These are phyloP conservation scores for Gaertneriomyces semiglobifer DNA, from an alignment of 192 early-diverging fungal genomes.

Conservation along the genomic window DNA sequence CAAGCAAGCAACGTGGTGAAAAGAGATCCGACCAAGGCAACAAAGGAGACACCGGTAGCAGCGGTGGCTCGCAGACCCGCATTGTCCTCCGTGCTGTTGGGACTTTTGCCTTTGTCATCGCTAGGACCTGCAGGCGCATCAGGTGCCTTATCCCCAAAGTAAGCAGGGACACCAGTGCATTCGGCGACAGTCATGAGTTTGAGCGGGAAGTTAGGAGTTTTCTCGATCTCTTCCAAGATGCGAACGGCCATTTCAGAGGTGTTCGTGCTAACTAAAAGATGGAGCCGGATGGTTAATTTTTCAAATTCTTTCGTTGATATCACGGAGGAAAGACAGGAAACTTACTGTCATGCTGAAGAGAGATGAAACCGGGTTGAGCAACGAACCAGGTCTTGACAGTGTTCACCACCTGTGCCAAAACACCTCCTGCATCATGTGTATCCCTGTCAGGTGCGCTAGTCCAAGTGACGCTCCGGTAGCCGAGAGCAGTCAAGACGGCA, in stretches of 20 bases:
- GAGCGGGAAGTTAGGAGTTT: conserved; percentile 10
- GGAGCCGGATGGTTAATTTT: not conserved
- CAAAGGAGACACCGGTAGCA: too few species aligned
- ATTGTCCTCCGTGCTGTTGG: too few species aligned
- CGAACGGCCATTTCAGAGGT: conserved; percentile 6
- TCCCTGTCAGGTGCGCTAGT: conserved; percentile 13
- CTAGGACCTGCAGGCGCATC: too few species aligned
- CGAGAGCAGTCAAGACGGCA: conserved; percentile 57
- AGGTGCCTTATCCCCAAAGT: not conserved
- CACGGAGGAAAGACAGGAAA: too few species aligned
- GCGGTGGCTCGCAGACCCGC: too few species aligned
- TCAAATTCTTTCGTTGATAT: too few species aligned
- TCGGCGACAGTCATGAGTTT: conserved; percentile 9
- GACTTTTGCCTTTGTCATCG: too few species aligned
- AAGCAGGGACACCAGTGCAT: conserved; percentile 8
- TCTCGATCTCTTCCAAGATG: conserved; percentile 1
- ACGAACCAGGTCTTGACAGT: conserved; percentile 27
- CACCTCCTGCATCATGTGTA: conserved; percentile 14
- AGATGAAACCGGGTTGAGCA: conserved; percentile 26
- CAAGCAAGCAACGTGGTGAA: too few species aligned
- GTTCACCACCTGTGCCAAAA: not conserved
- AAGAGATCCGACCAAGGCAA: too few species aligned
- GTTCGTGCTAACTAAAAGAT: not conserved
- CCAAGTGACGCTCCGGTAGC: conserved; percentile 41
- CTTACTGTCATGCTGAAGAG: conserved; percentile 22